These are phyloP conservation scores for Podaxis rugospora DNA, from an alignment of 768 basidiomycete species.

Conservation along the genomic window DNA sequence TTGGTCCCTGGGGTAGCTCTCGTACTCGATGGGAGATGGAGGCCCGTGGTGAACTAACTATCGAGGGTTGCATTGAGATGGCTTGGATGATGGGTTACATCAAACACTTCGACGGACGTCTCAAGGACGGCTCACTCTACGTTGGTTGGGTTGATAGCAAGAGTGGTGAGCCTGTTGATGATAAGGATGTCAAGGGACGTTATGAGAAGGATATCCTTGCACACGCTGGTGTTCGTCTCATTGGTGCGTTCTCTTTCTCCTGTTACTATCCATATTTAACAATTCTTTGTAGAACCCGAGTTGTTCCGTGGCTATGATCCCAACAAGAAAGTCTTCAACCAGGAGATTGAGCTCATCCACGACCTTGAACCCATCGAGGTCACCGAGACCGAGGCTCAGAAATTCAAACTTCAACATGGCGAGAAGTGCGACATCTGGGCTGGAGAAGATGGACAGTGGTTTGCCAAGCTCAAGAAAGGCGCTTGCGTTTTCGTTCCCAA, in stretches of 20 bases:
- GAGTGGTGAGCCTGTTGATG: slow-evolving; percentile 90
- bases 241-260: slow-evolving; percentile 54
- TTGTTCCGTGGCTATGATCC: slow-evolving; percentile 98
- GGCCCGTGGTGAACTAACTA: slow-evolving; percentile 93
- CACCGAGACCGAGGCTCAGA: slow-evolving; percentile 83
- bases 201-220: slow-evolving; percentile 93
- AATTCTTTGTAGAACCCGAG: slow-evolving; percentile 71
- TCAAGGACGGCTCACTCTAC: slow-evolving; percentile 87
- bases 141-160: slow-evolving; percentile 99
- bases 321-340: slow-evolving; percentile 95
- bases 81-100: slow-evolving; percentile 99
- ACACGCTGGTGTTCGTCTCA: slow-evolving; percentile 90
- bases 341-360: slow-evolving; percentile 94
- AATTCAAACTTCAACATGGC: slow-evolving; percentile 95
- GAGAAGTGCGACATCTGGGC: slow-evolving; percentile 97
- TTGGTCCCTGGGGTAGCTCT: slow-evolving; percentile 97
- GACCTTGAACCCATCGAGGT: slow-evolving; percentile 97
- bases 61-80: slow-evolving; percentile 98
- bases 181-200: slow-evolving; percentile 91
- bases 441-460: slow-evolving; percentile 90
- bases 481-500: slow-evolving; percentile 92
- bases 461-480: slow-evolving; percentile 98
- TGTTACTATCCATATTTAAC: slow-evolving; percentile 12
- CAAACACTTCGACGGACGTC: slow-evolving; percentile 97
- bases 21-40: slow-evolving; percentile 99